phyloP scores from a whole-genome alignment of 225 moss, liverwort and hornwort genomes.

The Marchantia polymorpha region DNA sequence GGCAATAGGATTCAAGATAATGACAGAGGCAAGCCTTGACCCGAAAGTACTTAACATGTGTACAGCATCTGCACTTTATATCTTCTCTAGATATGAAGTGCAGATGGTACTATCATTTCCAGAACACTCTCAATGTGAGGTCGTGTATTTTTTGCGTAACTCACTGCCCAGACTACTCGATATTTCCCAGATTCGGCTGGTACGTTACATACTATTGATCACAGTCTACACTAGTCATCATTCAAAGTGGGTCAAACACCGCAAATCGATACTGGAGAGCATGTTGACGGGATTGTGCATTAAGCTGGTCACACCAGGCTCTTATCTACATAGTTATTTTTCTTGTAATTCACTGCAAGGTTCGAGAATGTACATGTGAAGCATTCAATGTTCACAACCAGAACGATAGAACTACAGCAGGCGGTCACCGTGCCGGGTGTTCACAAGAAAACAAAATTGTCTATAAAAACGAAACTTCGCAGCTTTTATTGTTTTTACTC shows the following conservation, averaged over 20 bases:
- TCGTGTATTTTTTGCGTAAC: too few relatives aligned
- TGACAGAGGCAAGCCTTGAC: slow-evolving; percentile 4
- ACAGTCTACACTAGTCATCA: neutral
- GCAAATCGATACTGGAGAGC: neutral
- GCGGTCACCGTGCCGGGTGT: too few relatives aligned
- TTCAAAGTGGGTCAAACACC: neutral
- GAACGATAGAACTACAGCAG: too few relatives aligned
- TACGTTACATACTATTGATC: neutral
- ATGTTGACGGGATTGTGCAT: neutral
- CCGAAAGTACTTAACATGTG: neutral
- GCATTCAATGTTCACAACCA: too few relatives aligned
- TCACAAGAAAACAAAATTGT: too few relatives aligned
- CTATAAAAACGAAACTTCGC: too few relatives aligned
- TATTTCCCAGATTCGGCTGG: neutral
- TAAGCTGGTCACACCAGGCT: neutral
- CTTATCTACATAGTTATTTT: too few relatives aligned
- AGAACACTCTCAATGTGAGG: neutral
- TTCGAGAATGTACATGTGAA: too few relatives aligned
- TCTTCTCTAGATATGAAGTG: neutral
- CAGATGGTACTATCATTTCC: neutral
- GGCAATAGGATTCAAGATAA: slow-evolving; percentile 1
- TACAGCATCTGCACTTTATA: neutral
- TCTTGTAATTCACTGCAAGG: too few relatives aligned
- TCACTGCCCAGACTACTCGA: neutral
- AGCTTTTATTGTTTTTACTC: too few relatives aligned